phyloP scores from a whole-genome alignment of 1,139 yeast species.

The Protomyces inouyei region DNA sequence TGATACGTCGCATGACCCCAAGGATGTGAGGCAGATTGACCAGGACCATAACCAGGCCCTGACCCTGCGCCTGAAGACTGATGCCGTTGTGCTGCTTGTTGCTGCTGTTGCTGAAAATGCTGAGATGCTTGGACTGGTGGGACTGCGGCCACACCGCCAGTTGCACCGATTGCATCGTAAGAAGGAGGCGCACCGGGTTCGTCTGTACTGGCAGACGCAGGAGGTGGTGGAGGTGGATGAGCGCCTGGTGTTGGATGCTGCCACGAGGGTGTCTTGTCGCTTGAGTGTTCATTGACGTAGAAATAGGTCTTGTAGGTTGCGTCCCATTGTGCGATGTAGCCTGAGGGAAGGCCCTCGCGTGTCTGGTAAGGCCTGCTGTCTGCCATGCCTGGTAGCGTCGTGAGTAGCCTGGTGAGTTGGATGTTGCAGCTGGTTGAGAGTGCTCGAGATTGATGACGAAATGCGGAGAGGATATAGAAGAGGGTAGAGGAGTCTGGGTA shows the following conservation, averaged over 20 bases:
- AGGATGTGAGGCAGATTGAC: neutral
- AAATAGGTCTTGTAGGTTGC: neutral
- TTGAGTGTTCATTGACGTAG: neutral
- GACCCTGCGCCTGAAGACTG: conserved; percentile 4
- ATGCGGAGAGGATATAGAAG: too few relatives aligned
- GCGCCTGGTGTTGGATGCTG: neutral
- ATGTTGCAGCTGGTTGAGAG: too few relatives aligned
- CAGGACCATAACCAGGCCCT: conserved; percentile 24
- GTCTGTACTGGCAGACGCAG: neutral
- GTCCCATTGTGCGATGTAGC: conserved; percentile 10
- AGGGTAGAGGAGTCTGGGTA: too few relatives aligned
- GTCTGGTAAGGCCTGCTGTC: conserved; percentile 8
- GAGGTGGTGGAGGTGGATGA: neutral
- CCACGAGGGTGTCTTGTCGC: neutral
- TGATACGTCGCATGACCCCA: neutral
- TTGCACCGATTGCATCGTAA: conserved; percentile 33
- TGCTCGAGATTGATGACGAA: too few relatives aligned
- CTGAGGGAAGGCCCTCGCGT: conserved; percentile 13
- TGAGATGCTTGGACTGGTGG: too few relatives aligned
- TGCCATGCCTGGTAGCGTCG: neutral
- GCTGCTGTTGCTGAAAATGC: conserved; percentile 22
- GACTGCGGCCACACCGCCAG: conserved; percentile 32
- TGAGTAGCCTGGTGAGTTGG: too few relatives aligned
- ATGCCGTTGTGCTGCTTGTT: conserved; percentile 2
- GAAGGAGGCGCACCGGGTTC: conserved; percentile 11